Base-by-base conservation (phyloP, 371 early-diverging fungal species). In the Apophysomyces elegans region DNA sequence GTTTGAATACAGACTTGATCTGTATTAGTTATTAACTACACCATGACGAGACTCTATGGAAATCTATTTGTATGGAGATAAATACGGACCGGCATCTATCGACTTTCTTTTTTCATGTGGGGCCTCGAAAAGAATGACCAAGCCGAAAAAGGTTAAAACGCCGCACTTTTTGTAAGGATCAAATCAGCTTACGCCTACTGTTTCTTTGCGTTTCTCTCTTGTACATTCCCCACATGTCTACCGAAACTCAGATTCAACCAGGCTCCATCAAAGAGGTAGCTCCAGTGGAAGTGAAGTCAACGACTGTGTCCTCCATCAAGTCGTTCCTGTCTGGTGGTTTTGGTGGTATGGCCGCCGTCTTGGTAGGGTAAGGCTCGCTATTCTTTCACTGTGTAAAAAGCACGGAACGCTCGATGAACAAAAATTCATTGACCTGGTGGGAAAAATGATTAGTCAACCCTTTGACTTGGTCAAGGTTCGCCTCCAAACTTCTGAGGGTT, bases 271-370 rank as follows among this genome's bases (percentile, higher is more conserved):
- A 50, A 21, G 54, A 50, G 21, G 21, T 50, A 9, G 21, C n/a
- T 5, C 54, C 54, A 7, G 54, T 50, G 8, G 54, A 50, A 50
- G 54, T 50, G 8, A 50, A 50, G 54, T 61, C 65, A 12, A 59
- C 69, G 4, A 77, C 81, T 35, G 74, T 72, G 36, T 77, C 79
- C 9, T 79, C 80, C 39, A 79, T 93, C 73, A 95, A 96, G 86
- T 96, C 97, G 47, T 95, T 98, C 81, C 76, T 99, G 71, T 91
- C 95, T 18, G 98, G 99, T 70, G 99, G 97, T 56, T 92, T 95
- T 69, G 95, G 95, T 80, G 95, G 95, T 70, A 89, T 93, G 74
- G 84, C 87, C 37, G 74, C 88, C 60, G 93, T 93, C 58, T 75
- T 93, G 54, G 93, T 84, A 45, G 90, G 89, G 83, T 83, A 77